Conservation (phyloP, 495 filamentous ascomycete species). For the Clavariopsis aquatica region DNA sequence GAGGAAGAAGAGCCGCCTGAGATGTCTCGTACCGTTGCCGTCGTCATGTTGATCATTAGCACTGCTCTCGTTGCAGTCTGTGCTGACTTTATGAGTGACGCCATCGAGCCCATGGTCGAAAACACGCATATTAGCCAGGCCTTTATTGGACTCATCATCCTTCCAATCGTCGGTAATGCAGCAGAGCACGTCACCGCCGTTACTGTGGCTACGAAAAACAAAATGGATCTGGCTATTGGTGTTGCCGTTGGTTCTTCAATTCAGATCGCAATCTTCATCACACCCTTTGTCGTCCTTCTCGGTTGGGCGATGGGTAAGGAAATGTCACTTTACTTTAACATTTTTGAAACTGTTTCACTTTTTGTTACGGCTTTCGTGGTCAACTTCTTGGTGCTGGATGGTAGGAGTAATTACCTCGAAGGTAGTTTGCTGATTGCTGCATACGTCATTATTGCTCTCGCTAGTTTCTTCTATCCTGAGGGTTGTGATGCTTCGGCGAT, state of each 20-base stretch:
- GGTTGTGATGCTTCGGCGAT: slow-evolving; percentile 30
- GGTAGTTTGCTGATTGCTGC: slow-evolving; percentile 78
- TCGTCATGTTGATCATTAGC: slow-evolving; percentile 71
- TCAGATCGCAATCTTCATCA: slow-evolving; percentile 87
- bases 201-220: slow-evolving; percentile 86
- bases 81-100: slow-evolving; percentile 83
- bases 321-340: slow-evolving; percentile 87
- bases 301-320: slow-evolving; percentile 80
- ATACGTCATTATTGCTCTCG: slow-evolving; percentile 72
- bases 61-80: slow-evolving; percentile 81
- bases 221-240: slow-evolving; percentile 93
- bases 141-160: slow-evolving; percentile 85
- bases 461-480: slow-evolving; percentile 35
- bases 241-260: slow-evolving; percentile 87
- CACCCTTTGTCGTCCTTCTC: slow-evolving; percentile 83
- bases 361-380: slow-evolving; percentile 88
- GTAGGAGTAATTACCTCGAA: slow-evolving; percentile 85
- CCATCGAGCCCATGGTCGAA: slow-evolving; percentile 71
- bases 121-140: slow-evolving; percentile 67
- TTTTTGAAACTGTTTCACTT: slow-evolving; percentile 85
- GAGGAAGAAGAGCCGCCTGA: slow-evolving; percentile 49
- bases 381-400: slow-evolving; percentile 87
- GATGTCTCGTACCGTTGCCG: slow-evolving; percentile 72
- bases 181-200: slow-evolving; percentile 92
- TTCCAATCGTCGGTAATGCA: slow-evolving; percentile 89